These are phyloP conservation scores for Vicia faba DNA, from an alignment of 306 rosid species.

Conservation along the genomic window DNA sequence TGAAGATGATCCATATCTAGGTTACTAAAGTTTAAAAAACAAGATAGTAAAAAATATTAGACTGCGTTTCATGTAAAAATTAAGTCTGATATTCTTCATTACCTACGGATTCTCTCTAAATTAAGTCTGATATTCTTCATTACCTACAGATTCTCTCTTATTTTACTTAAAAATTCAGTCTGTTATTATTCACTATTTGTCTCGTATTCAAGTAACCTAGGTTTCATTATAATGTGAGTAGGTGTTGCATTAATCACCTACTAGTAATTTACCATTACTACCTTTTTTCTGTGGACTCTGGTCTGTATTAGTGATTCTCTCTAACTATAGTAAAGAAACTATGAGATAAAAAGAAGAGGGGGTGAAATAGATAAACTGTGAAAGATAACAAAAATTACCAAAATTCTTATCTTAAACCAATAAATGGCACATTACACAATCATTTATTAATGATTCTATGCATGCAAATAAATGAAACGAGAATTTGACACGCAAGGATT, in stretches of 20 bases:
- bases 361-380: not conserved
- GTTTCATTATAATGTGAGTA: not conserved
- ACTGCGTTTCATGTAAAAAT: not conserved
- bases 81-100: not conserved
- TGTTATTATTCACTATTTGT: not conserved
- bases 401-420: not conserved
- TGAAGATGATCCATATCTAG: not conserved
- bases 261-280: not conserved
- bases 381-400: not conserved
- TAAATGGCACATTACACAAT: not conserved
- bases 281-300: not conserved
- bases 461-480: conserved; percentile 40
- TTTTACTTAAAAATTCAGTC: not conserved
- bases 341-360: not conserved
- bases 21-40: not conserved
- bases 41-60: not conserved
- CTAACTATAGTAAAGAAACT: not conserved
- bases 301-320: not conserved
- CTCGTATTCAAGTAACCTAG: not conserved
- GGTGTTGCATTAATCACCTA: not conserved
- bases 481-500: conserved; percentile 36
- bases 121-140: not conserved
- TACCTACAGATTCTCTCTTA: not conserved
- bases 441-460: conserved; percentile 2
- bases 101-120: not conserved